These are phyloP conservation scores for Didymosphaeria variabile DNA, from an alignment of 2,329 filamentous ascomycete species.

Conservation along the genomic window DNA sequence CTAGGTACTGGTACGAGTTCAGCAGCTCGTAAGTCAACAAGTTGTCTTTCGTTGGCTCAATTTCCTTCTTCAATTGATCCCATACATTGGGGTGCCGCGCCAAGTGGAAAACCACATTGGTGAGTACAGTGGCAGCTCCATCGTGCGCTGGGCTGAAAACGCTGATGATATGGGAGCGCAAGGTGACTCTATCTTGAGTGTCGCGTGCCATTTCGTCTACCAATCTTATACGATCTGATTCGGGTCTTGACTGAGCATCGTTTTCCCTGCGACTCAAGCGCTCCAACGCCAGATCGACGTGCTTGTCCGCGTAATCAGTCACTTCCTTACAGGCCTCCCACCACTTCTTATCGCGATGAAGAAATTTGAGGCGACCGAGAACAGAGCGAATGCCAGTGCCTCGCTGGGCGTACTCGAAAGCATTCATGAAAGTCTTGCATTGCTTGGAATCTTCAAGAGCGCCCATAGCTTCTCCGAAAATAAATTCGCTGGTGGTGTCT, in stretches of 20 bases:
- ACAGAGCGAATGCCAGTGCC: conserved; percentile 19
- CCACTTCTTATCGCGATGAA: conserved; percentile 23
- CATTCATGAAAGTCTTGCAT: conserved; percentile 24
- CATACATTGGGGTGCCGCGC: conserved; percentile 16
- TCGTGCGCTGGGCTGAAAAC: conserved; percentile 31
- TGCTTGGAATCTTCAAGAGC: conserved; percentile 13
- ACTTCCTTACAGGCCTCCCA: conserved; percentile 21
- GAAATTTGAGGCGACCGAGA: conserved; percentile 19
- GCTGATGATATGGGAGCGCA: conserved; percentile 26
- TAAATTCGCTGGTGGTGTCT: conserved; percentile 28
- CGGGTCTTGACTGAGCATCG: neutral
- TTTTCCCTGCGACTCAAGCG: conserved; percentile 1
- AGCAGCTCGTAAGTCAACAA: conserved; percentile 4
- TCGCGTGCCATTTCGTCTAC: conserved; percentile 28
- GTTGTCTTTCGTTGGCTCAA: conserved; percentile 13
- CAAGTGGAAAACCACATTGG: conserved; percentile 30
- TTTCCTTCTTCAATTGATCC: conserved; percentile 25
- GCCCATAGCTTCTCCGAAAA: conserved; percentile 24
- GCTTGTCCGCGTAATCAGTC: conserved; percentile 21
- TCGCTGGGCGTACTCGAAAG: conserved; percentile 21
- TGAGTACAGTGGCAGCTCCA: conserved; percentile 23
- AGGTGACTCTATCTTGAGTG: conserved; percentile 24
- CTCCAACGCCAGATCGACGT: conserved; percentile 18
- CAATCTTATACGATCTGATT: conserved; percentile 10
- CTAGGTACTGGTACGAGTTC: conserved; percentile 29